These are phyloP conservation scores for Oenanthe javanica DNA, from an alignment of 140 eudicot species.

Conservation along the genomic window DNA sequence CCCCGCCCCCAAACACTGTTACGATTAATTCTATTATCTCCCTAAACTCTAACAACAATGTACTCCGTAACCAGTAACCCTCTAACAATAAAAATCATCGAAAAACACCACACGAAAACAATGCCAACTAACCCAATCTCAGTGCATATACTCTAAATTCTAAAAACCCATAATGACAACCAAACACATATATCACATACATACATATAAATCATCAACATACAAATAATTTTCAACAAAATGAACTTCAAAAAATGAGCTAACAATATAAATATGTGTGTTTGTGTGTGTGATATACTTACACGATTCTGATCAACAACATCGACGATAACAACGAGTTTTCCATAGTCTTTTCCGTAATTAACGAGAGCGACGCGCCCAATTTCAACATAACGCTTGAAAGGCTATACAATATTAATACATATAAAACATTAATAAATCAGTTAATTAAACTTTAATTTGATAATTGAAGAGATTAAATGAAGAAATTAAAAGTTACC, in stretches of 20 bases:
- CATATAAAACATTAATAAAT: background rate
- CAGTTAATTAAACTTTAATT: background rate
- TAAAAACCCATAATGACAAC: background rate
- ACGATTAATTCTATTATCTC: no score
- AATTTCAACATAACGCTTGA: conserved; percentile 8
- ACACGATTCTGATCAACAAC: conserved; percentile 7
- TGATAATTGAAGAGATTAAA: background rate
- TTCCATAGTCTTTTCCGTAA: conserved; percentile 5
- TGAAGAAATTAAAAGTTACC: background rate
- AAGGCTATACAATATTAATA: background rate
- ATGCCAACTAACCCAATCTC: background rate
- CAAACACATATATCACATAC: background rate
- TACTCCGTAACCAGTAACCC: background rate
- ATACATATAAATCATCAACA: background rate
- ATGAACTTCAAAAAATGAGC: background rate
- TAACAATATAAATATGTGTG: background rate
- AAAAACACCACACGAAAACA: background rate
- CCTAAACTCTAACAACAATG: background rate
- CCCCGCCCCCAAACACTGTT: background rate
- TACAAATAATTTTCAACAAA: no score
- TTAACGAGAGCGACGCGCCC: conserved; percentile 7
- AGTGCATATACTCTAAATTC: background rate
- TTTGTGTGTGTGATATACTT: background rate
- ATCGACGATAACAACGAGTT: conserved; percentile 5
- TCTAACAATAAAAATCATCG: background rate